A percentile compares a stretch with the other conserved stretches of the same genome.
Conservation (phyloP, 2,329 filamentous ascomycete species). For the Aspergillus pseudonomiae region DNA sequence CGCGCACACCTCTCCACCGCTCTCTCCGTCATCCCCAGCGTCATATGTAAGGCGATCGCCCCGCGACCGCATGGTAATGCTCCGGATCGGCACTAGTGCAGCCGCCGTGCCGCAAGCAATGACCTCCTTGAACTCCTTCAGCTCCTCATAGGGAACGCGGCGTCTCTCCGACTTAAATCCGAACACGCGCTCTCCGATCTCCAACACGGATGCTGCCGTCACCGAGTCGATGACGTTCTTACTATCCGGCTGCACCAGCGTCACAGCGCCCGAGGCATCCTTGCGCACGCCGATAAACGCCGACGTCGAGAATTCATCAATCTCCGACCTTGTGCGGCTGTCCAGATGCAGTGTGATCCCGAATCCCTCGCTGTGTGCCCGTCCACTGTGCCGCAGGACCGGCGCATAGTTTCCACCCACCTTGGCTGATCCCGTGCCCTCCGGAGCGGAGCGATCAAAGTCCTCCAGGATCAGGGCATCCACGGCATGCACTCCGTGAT, state of each 20-base stretch:
- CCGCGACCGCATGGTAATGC: slow-evolving; percentile 72
- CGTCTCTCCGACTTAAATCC: slow-evolving; percentile 85
- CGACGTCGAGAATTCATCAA: slow-evolving; percentile 95
- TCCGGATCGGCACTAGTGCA: slow-evolving; percentile 86
- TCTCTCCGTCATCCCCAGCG: slow-evolving; percentile 41
- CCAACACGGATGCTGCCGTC: slow-evolving; percentile 76
- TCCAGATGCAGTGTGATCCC: slow-evolving; percentile 96
- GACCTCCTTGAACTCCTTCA: slow-evolving; percentile 71
- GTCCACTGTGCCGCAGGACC: slow-evolving; percentile 84
- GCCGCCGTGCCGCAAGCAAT: slow-evolving; percentile 92
- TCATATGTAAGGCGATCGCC: slow-evolving; percentile 60
- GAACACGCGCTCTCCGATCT: slow-evolving; percentile 70
- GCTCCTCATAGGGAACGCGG: slow-evolving; percentile 63
- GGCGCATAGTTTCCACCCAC: slow-evolving; percentile 96
- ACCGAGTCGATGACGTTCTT: slow-evolving; percentile 86
- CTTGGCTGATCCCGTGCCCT: slow-evolving; percentile 89
- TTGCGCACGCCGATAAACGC: slow-evolving; percentile 83
- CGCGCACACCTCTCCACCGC: slow-evolving; percentile 68
- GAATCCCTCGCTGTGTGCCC: slow-evolving; percentile 74
- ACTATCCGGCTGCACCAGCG: slow-evolving; percentile 83
- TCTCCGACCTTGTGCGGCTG: slow-evolving; percentile 76
- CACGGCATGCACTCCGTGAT: slow-evolving; percentile 89
- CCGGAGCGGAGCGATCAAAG: slow-evolving; percentile 90
- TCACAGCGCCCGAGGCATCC: slow-evolving; percentile 59
- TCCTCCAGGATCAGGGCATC: slow-evolving; percentile 85